Conservation (phyloP, 2,329 filamentous ascomycete genomes). For the Epichloe elymi region DNA sequence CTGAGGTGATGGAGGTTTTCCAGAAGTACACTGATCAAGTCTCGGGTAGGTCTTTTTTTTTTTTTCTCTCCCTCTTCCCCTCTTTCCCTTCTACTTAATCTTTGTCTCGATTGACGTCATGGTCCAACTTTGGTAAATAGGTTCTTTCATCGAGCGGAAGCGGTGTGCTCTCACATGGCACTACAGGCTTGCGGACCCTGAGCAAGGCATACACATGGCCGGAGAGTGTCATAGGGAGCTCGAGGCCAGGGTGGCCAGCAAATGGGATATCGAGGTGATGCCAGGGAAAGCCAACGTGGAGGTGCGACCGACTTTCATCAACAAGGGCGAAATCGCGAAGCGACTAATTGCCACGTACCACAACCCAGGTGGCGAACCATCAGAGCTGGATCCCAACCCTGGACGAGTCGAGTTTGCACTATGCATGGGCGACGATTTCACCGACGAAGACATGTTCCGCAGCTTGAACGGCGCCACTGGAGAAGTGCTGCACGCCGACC, state of each 20-base stretch:
- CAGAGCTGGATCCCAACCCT: slow-evolving; percentile 25
- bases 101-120: not conserved
- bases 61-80: too few relatives aligned
- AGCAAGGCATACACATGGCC: slow-evolving; percentile 69
- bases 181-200: slow-evolving; percentile 81
- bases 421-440: slow-evolving; percentile 90
- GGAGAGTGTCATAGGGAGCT: slow-evolving; percentile 72
- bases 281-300: slow-evolving; percentile 92
- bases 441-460: slow-evolving; percentile 94
- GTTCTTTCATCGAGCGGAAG: slow-evolving; percentile 88
- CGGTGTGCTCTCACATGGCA: slow-evolving; percentile 94
- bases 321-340: slow-evolving; percentile 93
- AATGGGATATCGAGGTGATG: slow-evolving; percentile 94
- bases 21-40: slow-evolving; percentile 79
- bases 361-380: slow-evolving; percentile 30
- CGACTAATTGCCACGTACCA: slow-evolving; percentile 66
- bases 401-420: slow-evolving; percentile 70
- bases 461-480: slow-evolving; percentile 51
- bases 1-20: slow-evolving; percentile 72
- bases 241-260: slow-evolving; percentile 59
- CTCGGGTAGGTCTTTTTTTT: slow-evolving; percentile 45
- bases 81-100: not conserved
- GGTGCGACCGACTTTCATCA: slow-evolving; percentile 91
- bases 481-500: slow-evolving; percentile 40
- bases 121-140: slow-evolving; percentile 23